Base-by-base conservation (phyloP, 2,329 filamentous ascomycete species). In the Arthrinium puccinioides region DNA sequence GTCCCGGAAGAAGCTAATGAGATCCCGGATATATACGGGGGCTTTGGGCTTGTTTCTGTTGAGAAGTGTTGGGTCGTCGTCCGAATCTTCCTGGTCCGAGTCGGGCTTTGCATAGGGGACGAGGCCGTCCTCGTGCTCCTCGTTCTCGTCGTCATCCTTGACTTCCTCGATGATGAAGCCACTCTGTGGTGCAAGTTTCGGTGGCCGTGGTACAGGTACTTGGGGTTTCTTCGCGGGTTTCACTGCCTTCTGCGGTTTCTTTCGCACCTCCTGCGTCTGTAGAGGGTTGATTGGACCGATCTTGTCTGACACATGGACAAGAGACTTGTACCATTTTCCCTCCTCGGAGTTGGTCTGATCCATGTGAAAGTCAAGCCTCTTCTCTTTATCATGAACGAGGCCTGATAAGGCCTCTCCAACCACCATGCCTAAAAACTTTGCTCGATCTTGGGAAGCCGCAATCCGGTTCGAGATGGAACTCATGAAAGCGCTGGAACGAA, bases 51-150 rank as follows among this genome's bases (percentile, higher is more conserved):
- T 96, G 59, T 92, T 81, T 11, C 89, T 76, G 40, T 84, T 82
- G 32, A 97, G 74, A 14, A 95, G 67, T 0, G 88, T 94, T 5
- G 92, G 82, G 50, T 98, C 94, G 25, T 96, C 89, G 40, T 96
- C 88, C 0, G 87, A 90, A 54, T 98, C 92, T 54, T 94, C 87
- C 0, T 79, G 74, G 48, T 98, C 92, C 2, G 85, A 88, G 51
- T 87, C 86, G 1, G 87, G 87, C 56, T 95, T 96, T 11, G 76
- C 75, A 49, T 96, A 95, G 1, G 86, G 76, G 3, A 78, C 67
- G 2, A 97, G 66, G 42, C 85, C 84, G 13, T 82, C 76, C 21
- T 79, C 74, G 31, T 81, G 78, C 8, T 69, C 70, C 10, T 66
- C 64, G 35, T 70, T 66, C 6, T 35, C 41, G 2, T 75, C 72